These are phyloP conservation scores for Linnemannia zychae DNA, from an alignment of 192 early-diverging fungal species.

Conservation along the genomic window DNA sequence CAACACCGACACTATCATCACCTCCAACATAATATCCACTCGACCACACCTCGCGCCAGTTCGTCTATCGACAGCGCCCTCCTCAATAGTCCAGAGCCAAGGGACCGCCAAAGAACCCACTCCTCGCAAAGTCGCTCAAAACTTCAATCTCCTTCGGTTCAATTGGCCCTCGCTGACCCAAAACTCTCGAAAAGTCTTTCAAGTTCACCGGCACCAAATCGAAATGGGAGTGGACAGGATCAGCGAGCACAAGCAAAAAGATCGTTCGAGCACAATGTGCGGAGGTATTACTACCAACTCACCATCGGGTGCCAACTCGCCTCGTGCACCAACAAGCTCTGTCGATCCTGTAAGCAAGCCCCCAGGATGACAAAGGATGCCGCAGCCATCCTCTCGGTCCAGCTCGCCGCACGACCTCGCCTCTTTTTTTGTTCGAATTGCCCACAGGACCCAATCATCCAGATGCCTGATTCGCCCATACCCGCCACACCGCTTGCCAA, in stretches of 20 bases:
- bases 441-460: slow-evolving; percentile 20
- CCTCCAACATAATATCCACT: background rate
- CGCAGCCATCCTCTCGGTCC: slow-evolving; percentile 41
- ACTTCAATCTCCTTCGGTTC: slow-evolving; percentile 35
- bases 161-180: slow-evolving; percentile 49
- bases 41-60: background rate
- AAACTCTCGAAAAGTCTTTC: slow-evolving; percentile 43
- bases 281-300: slow-evolving; percentile 51
- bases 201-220: slow-evolving; percentile 35
- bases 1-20: background rate
- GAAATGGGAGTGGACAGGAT: slow-evolving; percentile 16
- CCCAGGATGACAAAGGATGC: slow-evolving; percentile 55
- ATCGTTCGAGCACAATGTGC: slow-evolving; percentile 42
- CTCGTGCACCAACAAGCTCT: slow-evolving; percentile 32
- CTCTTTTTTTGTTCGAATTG: slow-evolving; percentile 45
- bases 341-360: slow-evolving; percentile 29
- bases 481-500: background rate
- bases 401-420: slow-evolving; percentile 42
- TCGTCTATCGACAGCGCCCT: background rate
- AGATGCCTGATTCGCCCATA: slow-evolving; percentile 30
- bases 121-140: slow-evolving; percentile 23
- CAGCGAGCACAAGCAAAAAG: slow-evolving; percentile 28
- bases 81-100: slow-evolving; percentile 12
- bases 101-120: slow-evolving; percentile 25
- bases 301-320: slow-evolving; percentile 33